Percentiles rank a stretch among this genome's conserved stretches.
Evolutionary conservation across 2,329 filamentous ascomycete species (phyloP).

Genomic region (Juglanconis oblonga): DNA sequence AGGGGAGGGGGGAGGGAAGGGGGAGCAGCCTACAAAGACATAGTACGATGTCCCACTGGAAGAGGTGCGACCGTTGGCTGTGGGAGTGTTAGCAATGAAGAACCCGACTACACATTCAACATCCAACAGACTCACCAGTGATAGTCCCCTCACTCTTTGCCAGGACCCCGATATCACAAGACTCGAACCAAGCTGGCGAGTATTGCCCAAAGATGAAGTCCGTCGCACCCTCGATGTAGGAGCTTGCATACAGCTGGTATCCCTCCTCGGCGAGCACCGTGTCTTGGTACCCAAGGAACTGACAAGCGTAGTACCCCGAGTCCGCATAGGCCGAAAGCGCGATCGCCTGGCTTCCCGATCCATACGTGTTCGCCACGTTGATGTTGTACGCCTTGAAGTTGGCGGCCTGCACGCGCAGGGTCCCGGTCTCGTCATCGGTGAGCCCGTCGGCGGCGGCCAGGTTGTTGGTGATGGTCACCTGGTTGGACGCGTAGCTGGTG

Average conservation of each 20-base stretch:
- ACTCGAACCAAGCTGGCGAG: conserved; percentile 42
- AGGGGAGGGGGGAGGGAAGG: background rate
- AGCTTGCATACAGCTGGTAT: conserved; percentile 44
- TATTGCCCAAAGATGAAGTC: conserved; percentile 49
- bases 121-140: conserved; percentile 31
- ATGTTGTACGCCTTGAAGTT: conserved; percentile 63
- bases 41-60: conserved; percentile 38
- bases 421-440: conserved; percentile 52
- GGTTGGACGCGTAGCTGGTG: conserved; percentile 50
- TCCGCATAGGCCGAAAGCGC: conserved; percentile 42
- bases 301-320: conserved; percentile 45
- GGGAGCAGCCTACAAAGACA: conserved; percentile 30
- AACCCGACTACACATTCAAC: background rate
- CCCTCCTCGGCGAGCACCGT: conserved; percentile 45
- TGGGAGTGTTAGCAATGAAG: background rate
- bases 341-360: conserved; percentile 45
- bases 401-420: conserved; percentile 40
- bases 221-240: conserved; percentile 44
- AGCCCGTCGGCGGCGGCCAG: conserved; percentile 43
- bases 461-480: conserved; percentile 49
- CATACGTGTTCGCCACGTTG: conserved; percentile 46
- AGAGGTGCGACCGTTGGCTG: conserved; percentile 40
- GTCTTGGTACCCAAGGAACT: conserved; percentile 47
- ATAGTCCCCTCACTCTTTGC: conserved; percentile 35
- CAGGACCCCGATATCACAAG: conserved; percentile 37